Evolutionary conservation across 192 early-diverging fungal genomes (phyloP).

Genomic region (Ambispora gerdemannii): DNA sequence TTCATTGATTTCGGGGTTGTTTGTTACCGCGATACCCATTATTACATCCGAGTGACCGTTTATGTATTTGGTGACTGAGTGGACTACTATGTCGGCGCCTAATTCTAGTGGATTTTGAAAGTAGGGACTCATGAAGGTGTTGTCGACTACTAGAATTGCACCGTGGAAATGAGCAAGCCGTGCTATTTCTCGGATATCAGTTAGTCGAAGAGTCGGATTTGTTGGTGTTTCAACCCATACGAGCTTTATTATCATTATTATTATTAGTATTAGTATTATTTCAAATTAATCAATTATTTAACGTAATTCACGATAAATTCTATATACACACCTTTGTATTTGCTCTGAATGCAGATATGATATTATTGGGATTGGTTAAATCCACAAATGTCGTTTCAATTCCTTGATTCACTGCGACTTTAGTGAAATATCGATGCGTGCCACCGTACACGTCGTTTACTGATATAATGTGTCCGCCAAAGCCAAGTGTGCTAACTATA

Average conservation of each 20-base stretch:
- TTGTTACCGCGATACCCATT: constrained; percentile 91
- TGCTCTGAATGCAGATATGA: constrained; percentile 58
- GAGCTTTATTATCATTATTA: constrained; percentile 38
- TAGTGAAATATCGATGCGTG: constrained; percentile 85
- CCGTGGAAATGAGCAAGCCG: constrained; percentile 60
- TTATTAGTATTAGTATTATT: constrained; percentile 17
- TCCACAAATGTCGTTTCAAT: constrained; percentile 79
- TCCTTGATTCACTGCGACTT: constrained; percentile 66
- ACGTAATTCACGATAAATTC: constrained; percentile 1
- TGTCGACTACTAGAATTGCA: constrained; percentile 73
- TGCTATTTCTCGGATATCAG: constrained; percentile 73
- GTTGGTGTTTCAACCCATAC: constrained; percentile 89
- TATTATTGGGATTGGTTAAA: constrained; percentile 61
- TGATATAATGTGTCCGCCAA: constrained; percentile 74
- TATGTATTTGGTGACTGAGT: constrained; percentile 98
- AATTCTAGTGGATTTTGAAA: constrained; percentile 87
- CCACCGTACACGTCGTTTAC: constrained; percentile 92
- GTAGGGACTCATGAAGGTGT: constrained; percentile 86
- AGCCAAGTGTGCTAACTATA: constrained; percentile 64
- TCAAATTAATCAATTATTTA: not conserved
- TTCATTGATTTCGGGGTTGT: constrained; percentile 64
- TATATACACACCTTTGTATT: constrained; percentile 58
- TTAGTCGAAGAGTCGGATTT: constrained; percentile 80
- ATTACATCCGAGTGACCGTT: constrained; percentile 99
- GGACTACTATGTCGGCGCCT: constrained; percentile 96